Evolutionary conservation across 75 land plant species (phyloP).

Genomic region (Selaginella tamariscina): DNA sequence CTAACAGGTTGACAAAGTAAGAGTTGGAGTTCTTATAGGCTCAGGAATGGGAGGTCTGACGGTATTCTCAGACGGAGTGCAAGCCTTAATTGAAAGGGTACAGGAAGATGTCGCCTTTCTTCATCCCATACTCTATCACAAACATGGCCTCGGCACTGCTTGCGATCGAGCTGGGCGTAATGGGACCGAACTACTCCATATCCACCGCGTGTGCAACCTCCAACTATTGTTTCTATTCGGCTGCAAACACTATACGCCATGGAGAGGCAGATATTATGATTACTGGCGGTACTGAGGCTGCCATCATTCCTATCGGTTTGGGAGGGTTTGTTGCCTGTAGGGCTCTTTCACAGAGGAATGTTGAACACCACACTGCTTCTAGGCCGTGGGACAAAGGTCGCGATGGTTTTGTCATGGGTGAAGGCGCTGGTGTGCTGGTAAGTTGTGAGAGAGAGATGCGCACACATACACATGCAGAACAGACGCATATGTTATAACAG

Average conservation of each 20-base stretch:
- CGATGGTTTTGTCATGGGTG: slow-evolving; percentile 39
- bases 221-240: slow-evolving; percentile 39
- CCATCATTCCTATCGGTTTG: slow-evolving; percentile 32
- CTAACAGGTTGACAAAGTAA: slow-evolving; percentile 28
- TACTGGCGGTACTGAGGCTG: slow-evolving; percentile 45
- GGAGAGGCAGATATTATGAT: slow-evolving; percentile 44
- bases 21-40: slow-evolving; percentile 34
- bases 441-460: neutral
- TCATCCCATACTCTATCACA: slow-evolving; percentile 37
- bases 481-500: slow-evolving; percentile 14
- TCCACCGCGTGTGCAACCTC: slow-evolving; percentile 45
- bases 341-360: slow-evolving; percentile 37
- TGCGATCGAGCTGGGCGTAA: slow-evolving; percentile 34
- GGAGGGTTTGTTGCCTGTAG: slow-evolving; percentile 44
- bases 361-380: slow-evolving; percentile 36
- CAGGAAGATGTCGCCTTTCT: slow-evolving; percentile 40
- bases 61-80: slow-evolving; percentile 32
- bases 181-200: slow-evolving; percentile 44
- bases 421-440: slow-evolving; percentile 19
- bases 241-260: slow-evolving; percentile 35
- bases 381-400: slow-evolving; percentile 44
- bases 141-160: slow-evolving; percentile 42
- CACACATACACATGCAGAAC: neutral
- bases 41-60: slow-evolving; percentile 40
- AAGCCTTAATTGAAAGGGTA: slow-evolving; percentile 33